Base-by-base conservation (phyloP, 495 filamentous ascomycete species). In the Penicillium psychrofluorescens region DNA sequence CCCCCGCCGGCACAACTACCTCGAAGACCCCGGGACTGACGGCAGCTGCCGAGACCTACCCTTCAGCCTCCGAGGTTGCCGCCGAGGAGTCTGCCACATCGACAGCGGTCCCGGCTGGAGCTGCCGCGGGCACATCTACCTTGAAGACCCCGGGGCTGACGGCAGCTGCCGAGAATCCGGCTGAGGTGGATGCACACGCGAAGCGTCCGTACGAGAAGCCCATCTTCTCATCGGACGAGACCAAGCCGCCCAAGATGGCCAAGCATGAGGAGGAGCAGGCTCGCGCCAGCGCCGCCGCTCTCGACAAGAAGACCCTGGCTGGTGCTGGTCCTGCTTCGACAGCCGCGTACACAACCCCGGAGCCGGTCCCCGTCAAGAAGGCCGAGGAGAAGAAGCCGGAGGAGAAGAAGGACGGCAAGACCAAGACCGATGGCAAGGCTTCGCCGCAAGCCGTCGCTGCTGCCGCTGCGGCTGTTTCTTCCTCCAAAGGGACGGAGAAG, bases 381-480 rank as follows among this genome's bases (percentile, higher is more conserved):
- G 68, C 63, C 49, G 74, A 76, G 58, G 79, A 76, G 55, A 75
- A 77, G 46, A 88, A 85, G 70, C 83, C 86, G 57, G 87, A 88
- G 74, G 88, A 88, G 82, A 88, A 86, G 78, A 39, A 30, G 12
- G 29, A 42, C 4, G 34, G 16, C 12, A 37, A 35, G 38, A 13
- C 40, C 12, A 40, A 31, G 10, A 29, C 36, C 15, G 36, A 30
- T 6, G 41, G 8, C 43, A 43, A 46, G 38, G 35, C 53, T 2
- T 55, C 55, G n/a, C 54, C 57, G 10, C 42, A 36, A 15, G 57
- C 57, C 5, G 54, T 61, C 29, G 57, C 57, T 10, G 57, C 54
- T 7, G 57, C 57, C 1, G 44, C 40, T 8, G 57, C 57, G 10
- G 57, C 57, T n/a, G 40, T 61, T 15, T 59, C 59, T 41, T 37